phyloP scores from a whole-genome alignment of 1,284 basidiomycete species.

The Malassezia cuniculi region DNA sequence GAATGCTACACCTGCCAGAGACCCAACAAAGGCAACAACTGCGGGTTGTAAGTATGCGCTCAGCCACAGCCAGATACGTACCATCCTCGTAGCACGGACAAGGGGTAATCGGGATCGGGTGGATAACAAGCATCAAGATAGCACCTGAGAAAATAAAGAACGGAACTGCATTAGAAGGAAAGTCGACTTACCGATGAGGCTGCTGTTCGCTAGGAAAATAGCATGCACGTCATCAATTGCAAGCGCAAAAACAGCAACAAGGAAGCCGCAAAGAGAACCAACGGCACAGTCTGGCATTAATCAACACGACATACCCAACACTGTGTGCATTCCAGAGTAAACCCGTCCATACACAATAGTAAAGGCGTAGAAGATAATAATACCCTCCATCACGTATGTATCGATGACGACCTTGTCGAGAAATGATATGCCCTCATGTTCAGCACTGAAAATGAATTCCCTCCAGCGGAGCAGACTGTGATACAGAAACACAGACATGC shows the following conservation, averaged over 20 bases:
- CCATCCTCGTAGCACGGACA: conserved; percentile 93
- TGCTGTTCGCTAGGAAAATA: not conserved
- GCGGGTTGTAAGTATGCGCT: not conserved
- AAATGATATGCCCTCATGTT: not conserved
- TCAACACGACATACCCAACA: conserved; percentile 17
- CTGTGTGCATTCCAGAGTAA: conserved; percentile 52
- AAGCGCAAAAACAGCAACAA: not conserved
- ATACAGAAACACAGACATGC: conserved; percentile 54
- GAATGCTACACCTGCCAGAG: conserved; percentile 7
- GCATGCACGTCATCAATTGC: not conserved
- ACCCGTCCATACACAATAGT: conserved; percentile 77
- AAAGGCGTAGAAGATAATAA: conserved; percentile 46
- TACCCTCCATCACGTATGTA: conserved; percentile 22
- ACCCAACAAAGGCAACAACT: conserved; percentile 12
- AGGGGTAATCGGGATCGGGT: conserved; percentile 75
- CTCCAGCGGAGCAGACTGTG: conserved; percentile 21
- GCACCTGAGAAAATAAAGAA: conserved; percentile 54
- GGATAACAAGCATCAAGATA: conserved; percentile 63
- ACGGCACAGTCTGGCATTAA: conserved; percentile 35
- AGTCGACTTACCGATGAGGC: conserved; percentile 29
- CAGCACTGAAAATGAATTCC: not conserved
- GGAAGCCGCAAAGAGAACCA: conserved; percentile 19
- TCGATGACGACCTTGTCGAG: conserved; percentile 7
- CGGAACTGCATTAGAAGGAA: conserved; percentile 53
- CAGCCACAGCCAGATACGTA: no score